Base-by-base conservation (phyloP, 2,329 filamentous ascomycete genomes). In the Teratosphaeria nubilosa region DNA sequence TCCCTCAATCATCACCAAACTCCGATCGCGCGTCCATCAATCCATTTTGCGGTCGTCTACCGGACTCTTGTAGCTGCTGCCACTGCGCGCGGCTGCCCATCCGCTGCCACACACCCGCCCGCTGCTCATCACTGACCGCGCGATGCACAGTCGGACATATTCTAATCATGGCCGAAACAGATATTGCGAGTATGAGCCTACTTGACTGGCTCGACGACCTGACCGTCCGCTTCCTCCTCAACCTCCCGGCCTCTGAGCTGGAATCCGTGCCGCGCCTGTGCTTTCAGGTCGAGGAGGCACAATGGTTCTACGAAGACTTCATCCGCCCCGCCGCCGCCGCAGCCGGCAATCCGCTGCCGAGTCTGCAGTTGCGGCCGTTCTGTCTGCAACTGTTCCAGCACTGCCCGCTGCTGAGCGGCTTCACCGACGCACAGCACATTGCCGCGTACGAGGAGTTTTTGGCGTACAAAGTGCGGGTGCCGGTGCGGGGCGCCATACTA, bases 261-360 rank as follows among this genome's bases (percentile, higher is more conserved):
- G 85, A 86, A 64, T 91, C 89, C 2, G 88, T 96, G 59, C 90
- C 91, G 71, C 87, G 94, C 70, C 94, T 99, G 75, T 97, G 92
- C 76, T 99, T 99, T 74, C 91, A 97, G 76, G 88, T 99, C 66
- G 94, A 99, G 75, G 95, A 99, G 76, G 94, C 94, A 68, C 95
- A 99, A 85, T 99, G 94, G 94, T 99, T 95, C 76, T 99, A 99
- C 83, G 94, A 99, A 79, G 94, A 99, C 75, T 99, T 99, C 72
- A 90, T 99, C 72, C 89, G 94, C 53, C 91, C 92, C 10, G 61
- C 64, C 25, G 63, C 59, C 7, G 64, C 64, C 5, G 59, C 64
- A 11, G 48, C 45, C 80, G 94, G 63, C 88, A 96, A 74, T 86
- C 91, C 82, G 45, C 81, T 99, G 11, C 94, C 94, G 4, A 91